Conservation (phyloP, 2,329 filamentous ascomycete species). For the Paracorniculantispora psalliotae region DNA sequence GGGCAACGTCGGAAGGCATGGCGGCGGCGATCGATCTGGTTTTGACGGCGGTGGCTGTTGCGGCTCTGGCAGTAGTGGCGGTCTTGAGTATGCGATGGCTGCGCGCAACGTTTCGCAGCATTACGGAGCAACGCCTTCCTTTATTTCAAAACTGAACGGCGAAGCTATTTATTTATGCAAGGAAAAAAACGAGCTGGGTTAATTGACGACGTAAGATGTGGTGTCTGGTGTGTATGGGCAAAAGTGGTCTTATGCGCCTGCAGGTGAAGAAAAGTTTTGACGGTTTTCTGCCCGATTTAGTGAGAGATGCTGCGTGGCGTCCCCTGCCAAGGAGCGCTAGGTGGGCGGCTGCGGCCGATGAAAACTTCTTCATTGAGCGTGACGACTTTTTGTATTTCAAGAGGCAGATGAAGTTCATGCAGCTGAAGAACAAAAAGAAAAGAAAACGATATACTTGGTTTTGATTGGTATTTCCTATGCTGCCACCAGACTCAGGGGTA, state of each 20-base stretch:
- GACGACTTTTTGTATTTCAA: no score
- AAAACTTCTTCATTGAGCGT: no score
- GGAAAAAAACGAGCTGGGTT: background rate
- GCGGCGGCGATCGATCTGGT: background rate
- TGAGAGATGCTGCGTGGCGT: slow-evolving; percentile 3
- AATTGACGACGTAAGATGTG: background rate
- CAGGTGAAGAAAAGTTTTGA: background rate
- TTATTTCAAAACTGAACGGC: no score
- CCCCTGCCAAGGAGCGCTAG: slow-evolving; percentile 7
- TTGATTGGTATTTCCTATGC: no score
- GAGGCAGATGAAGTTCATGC: no score
- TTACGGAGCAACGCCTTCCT: background rate
- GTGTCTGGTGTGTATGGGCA: background rate
- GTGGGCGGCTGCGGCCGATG: slow-evolving; percentile 5
- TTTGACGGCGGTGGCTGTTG: background rate
- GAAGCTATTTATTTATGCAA: no score
- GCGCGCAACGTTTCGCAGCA: slow-evolving; percentile 1
- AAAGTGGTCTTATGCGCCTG: slow-evolving; percentile 2
- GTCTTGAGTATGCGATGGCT: background rate
- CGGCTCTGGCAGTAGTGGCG: background rate
- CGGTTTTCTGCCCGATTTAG: background rate
- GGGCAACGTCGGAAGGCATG: slow-evolving; percentile 10
- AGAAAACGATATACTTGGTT: no score
- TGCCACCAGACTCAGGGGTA: no score
- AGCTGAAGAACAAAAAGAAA: no score